A percentile compares a stretch with the other conserved stretches of the same genome.
Evolutionary conservation across 1,284 basidiomycete genomes (phyloP).

Genomic region (Lentinula novae-zelandiae): DNA sequence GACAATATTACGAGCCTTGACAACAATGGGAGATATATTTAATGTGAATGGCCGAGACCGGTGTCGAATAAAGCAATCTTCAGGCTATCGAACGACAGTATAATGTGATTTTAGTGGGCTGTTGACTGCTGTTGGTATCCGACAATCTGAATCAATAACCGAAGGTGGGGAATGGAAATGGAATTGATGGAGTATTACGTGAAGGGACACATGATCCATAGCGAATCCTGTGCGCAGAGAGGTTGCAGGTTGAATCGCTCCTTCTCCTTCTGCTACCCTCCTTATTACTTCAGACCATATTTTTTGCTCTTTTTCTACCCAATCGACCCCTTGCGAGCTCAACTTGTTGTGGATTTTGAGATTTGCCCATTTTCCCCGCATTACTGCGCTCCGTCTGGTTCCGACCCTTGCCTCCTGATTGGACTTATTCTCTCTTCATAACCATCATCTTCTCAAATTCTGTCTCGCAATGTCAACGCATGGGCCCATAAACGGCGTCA

Average conservation of each 20-base stretch:
- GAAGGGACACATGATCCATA: not conserved
- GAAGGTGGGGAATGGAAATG: no score
- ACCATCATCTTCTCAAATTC: slow-evolving; percentile 13
- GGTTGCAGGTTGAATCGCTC: not conserved
- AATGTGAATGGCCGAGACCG: not conserved
- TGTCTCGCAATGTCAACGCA: slow-evolving; percentile 60
- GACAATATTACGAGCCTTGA: no score
- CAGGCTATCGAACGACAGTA: no score
- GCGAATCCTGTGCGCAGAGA: not conserved
- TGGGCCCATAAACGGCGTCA: slow-evolving; percentile 87
- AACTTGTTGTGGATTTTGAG: not conserved
- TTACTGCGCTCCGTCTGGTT: slow-evolving; percentile 13
- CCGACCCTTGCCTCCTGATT: slow-evolving; percentile 20
- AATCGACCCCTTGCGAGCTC: not conserved
- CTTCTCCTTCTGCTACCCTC: not conserved
- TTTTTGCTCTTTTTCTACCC: not conserved
- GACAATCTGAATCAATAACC: no score
- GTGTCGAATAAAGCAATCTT: not conserved
- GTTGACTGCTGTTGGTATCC: no score
- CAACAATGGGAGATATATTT: no score
- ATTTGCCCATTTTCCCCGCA: not conserved
- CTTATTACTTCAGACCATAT: not conserved
- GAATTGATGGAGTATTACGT: not conserved
- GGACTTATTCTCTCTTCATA: slow-evolving; percentile 13
- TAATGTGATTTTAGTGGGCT: no score